Evolutionary conservation across 805 yeast genomes (phyloP).

Genomic region (Candida oleophila): DNA sequence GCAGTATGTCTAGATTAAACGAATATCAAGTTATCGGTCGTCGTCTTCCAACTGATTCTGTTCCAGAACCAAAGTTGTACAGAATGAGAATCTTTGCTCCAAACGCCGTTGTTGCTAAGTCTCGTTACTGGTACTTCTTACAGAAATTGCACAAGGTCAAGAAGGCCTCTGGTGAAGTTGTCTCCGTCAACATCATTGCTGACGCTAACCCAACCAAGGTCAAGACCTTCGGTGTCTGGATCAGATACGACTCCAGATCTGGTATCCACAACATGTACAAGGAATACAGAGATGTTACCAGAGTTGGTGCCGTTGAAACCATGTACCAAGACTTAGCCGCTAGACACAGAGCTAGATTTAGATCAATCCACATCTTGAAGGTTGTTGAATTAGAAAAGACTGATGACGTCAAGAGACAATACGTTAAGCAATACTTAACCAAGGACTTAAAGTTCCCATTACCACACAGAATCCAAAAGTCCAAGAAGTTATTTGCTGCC

Average conservation of each 20-base stretch:
- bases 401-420: slow-evolving; percentile 98
- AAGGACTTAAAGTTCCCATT: slow-evolving; percentile 99
- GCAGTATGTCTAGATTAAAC: slow-evolving; percentile 84
- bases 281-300: slow-evolving; percentile 99
- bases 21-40: slow-evolving; percentile 99
- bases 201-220: slow-evolving; percentile 99
- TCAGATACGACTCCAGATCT: slow-evolving; percentile 99
- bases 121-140: slow-evolving; percentile 99
- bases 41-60: slow-evolving; percentile 98
- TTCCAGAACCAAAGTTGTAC: slow-evolving; percentile 99
- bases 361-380: slow-evolving; percentile 98
- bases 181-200: slow-evolving; percentile 83
- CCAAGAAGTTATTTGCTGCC: slow-evolving; percentile 83
- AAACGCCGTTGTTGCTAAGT: slow-evolving; percentile 98
- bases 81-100: slow-evolving; percentile 99
- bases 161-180: slow-evolving; percentile 99
- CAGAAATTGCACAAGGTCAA: slow-evolving; percentile 99
- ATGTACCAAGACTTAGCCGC: slow-evolving; percentile 99
- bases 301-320: slow-evolving; percentile 98
- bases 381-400: slow-evolving; percentile 98
- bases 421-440: slow-evolving; percentile 94
- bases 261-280: slow-evolving; percentile 99
- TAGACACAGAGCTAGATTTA: slow-evolving; percentile 99
- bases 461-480: slow-evolving; percentile 98
- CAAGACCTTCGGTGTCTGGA: slow-evolving; percentile 99